Conservation (phyloP, 2,329 filamentous ascomycete genomes). For the Dendrostoma leiphaemia region DNA sequence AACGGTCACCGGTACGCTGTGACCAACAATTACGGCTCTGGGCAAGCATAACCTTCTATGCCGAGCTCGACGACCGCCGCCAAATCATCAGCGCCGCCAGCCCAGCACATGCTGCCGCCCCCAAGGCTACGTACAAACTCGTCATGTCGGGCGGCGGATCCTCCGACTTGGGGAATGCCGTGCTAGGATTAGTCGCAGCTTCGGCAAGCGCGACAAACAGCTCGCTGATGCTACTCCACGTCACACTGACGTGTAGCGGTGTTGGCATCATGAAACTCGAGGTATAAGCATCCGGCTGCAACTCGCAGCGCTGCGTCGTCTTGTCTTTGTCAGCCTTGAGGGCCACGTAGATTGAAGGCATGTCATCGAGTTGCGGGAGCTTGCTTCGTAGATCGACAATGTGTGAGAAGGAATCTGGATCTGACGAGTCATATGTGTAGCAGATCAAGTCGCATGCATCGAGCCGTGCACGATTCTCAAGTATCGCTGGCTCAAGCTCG, state of each 20-base stretch:
- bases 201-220: constrained; percentile 91
- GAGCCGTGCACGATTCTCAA: constrained; percentile 87
- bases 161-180: constrained; percentile 84
- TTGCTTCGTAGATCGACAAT: constrained; percentile 78
- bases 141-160: constrained; percentile 83
- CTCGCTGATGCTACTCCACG: constrained; percentile 91
- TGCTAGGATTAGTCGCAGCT: constrained; percentile 84
- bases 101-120: constrained; percentile 65
- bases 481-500: constrained; percentile 88
- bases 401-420: constrained; percentile 92
- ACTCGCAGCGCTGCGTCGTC: constrained; percentile 88
- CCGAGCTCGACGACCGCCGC: constrained; percentile 53
- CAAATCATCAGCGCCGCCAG: constrained; percentile 66
- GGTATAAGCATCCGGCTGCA: constrained; percentile 91
- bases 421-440: constrained; percentile 94
- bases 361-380: constrained; percentile 80
- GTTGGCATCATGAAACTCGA: constrained; percentile 81
- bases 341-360: constrained; percentile 89
- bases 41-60: too few species aligned
- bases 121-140: constrained; percentile 80
- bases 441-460: constrained; percentile 92
- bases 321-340: constrained; percentile 95
- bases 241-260: constrained; percentile 90
- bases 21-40: too few species aligned
- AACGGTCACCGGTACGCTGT: too few species aligned